A percentile compares a stretch with the other conserved stretches of the same genome.
Evolutionary conservation across 148 eudicot species (phyloP).

Genomic region (Pouteria glomerata): DNA sequence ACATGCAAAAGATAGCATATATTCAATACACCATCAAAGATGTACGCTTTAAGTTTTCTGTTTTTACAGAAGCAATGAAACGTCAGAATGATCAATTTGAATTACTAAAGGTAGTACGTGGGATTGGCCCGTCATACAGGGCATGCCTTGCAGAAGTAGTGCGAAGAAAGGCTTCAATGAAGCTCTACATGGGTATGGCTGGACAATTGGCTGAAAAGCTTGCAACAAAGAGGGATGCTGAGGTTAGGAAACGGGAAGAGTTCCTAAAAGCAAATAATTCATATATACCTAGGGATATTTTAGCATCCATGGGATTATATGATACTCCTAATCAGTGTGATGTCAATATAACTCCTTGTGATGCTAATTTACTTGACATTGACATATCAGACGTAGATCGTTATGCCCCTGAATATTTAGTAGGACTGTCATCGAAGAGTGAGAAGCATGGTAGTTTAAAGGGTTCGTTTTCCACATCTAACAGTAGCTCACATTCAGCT

Average conservation of each 20-base stretch:
- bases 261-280: constrained; percentile 62
- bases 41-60: constrained; percentile 78
- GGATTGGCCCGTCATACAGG: constrained; percentile 76
- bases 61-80: constrained; percentile 88
- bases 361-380: constrained; percentile 76
- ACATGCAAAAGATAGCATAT: constrained; percentile 90
- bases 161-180: constrained; percentile 89
- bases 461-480: constrained; percentile 52
- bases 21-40: constrained; percentile 83
- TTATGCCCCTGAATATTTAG: constrained; percentile 79
- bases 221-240: constrained; percentile 81
- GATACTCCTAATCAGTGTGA: constrained; percentile 91
- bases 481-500: constrained; percentile 38
- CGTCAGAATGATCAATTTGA: constrained; percentile 82
- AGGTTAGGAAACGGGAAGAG: constrained; percentile 77
- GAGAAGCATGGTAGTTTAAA: constrained; percentile 54
- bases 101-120: constrained; percentile 66
- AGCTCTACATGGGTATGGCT: constrained; percentile 97
- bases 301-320: constrained; percentile 83
- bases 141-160: constrained; percentile 94
- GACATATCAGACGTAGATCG: constrained; percentile 74
- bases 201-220: constrained; percentile 97
- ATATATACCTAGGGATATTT: constrained; percentile 79
- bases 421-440: constrained; percentile 49
- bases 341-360: constrained; percentile 85